Evolutionary conservation across 2,329 filamentous ascomycete genomes (phyloP), one percentile per base, ranked within the genome.

Genomic region (Aspergillus luchuensis): DNA sequence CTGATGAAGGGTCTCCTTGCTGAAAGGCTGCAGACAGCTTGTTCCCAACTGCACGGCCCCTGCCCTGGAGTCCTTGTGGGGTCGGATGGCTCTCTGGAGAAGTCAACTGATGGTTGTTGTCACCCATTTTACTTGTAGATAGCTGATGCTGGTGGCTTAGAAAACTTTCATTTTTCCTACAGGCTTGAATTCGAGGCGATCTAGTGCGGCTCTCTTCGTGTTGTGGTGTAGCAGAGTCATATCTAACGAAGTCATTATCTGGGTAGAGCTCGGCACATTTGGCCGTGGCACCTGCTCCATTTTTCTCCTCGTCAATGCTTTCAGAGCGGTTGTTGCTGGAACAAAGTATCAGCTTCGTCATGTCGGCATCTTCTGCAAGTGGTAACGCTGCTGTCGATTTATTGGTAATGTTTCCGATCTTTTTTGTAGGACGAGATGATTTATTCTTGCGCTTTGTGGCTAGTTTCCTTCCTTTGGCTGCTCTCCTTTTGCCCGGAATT

Each of bases 21-120:
- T 58, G 54, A 8, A 72, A 62, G 2, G 68, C 70, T 52, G 66
- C 66, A 19, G 60, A 47, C 8, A 72, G 62, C 38, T 70, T 72
- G 47, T 66, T 23, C 1, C 67, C 71, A 21, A 72, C 61, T 19
- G 48, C 39, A 45, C 64, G 60, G 2, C 71, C 71, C 58, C 68
- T 68, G 17, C 70, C 67, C 56, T 57, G 43, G 41, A 39, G 19
- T 10, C 50, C 17, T 48, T 19, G 21, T n/a, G 15, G 47, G 39
- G 28, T 2, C 41, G 57, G n/a, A 33, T 41, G 11, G n/a, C 36
- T 6, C 13, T 57, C 17, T 5, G 21, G 39, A 28, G 25, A 15
- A 49, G 3, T 28, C 6, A 10, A 21, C 17, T 36, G 36, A 19
- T 33, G 8, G 2, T 28, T 3, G 5, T 33, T 10, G 1, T 10